Evolutionary conservation across 2,329 filamentous ascomycete species (phyloP).

Genomic region (Tolypocladium ovalisporum): DNA sequence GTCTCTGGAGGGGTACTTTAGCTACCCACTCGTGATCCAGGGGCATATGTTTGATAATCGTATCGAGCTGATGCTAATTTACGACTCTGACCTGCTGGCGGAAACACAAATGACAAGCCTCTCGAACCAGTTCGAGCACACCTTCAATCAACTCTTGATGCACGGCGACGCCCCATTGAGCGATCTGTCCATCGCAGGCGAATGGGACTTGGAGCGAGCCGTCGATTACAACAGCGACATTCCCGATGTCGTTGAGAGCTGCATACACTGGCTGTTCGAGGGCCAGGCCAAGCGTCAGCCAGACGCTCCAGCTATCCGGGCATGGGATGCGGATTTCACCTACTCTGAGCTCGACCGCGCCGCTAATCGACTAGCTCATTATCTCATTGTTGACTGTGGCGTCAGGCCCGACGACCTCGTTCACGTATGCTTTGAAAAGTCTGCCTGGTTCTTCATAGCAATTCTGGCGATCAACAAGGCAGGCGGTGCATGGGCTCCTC

Average conservation of each 20-base stretch:
- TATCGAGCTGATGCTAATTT: not conserved
- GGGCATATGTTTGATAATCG: not conserved
- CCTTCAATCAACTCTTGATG: not conserved
- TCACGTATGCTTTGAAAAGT: not conserved
- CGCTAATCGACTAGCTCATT: constrained; percentile 1
- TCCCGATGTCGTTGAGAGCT: not conserved
- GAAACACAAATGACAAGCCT: not conserved
- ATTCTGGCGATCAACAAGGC: constrained; percentile 6
- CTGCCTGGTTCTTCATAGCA: constrained; percentile 5
- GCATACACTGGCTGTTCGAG: not conserved
- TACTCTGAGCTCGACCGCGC: constrained; percentile 20
- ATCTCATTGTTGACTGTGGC: constrained; percentile 6
- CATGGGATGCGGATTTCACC: constrained; percentile 30
- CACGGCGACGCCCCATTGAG: not conserved
- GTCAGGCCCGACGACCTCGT: constrained; percentile 5
- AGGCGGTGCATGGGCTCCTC: constrained; percentile 5
- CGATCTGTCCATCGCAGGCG: not conserved
- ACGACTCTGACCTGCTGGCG: not conserved
- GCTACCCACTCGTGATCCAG: not conserved
- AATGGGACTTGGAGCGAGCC: not conserved
- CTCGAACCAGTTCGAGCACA: not conserved
- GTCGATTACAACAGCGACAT: not conserved
- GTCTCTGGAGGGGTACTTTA: not conserved
- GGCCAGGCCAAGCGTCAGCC: not conserved
- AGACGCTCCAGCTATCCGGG: constrained; percentile 23